These are phyloP conservation scores for Solidago caesia DNA, from an alignment of 129 eudicot genomes.

Conservation along the genomic window DNA sequence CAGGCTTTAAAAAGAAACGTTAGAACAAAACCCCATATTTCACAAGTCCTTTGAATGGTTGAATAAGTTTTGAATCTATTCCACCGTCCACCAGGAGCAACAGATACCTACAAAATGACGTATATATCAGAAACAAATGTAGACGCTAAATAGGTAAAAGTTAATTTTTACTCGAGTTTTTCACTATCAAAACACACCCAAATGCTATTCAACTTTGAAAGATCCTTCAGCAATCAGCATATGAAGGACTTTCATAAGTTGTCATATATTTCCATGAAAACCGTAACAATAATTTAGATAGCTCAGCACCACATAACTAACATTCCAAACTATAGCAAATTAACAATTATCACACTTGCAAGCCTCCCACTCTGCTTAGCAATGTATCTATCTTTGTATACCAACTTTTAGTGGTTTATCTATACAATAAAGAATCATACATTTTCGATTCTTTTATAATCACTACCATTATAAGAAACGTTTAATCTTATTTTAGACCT, in stretches of 20 bases:
- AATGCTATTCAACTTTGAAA: too few species aligned
- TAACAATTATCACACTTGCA: conserved; percentile 4
- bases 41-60: conserved; percentile 93
- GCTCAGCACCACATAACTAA: conserved; percentile 10
- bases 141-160: neutral
- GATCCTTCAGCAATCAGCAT: neutral
- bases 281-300: neutral
- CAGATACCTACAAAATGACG: conserved; percentile 67
- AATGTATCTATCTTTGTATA: neutral
- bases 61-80: conserved; percentile 94
- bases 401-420: neutral
- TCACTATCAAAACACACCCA: too few species aligned
- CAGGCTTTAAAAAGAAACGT: conserved; percentile 72
- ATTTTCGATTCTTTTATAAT: neutral
- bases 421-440: neutral
- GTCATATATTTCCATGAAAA: conserved; percentile 1
- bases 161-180: too few species aligned
- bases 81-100: conserved; percentile 98
- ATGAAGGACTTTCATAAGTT: neutral
- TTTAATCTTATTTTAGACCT: too few species aligned
- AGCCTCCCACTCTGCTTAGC: conserved; percentile 8
- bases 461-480: too few species aligned
- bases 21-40: conserved; percentile 93
- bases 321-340: neutral
- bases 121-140: neutral